Evolutionary conservation across 306 rosid genomes (phyloP).

Genomic region (Comarum palustre): DNA sequence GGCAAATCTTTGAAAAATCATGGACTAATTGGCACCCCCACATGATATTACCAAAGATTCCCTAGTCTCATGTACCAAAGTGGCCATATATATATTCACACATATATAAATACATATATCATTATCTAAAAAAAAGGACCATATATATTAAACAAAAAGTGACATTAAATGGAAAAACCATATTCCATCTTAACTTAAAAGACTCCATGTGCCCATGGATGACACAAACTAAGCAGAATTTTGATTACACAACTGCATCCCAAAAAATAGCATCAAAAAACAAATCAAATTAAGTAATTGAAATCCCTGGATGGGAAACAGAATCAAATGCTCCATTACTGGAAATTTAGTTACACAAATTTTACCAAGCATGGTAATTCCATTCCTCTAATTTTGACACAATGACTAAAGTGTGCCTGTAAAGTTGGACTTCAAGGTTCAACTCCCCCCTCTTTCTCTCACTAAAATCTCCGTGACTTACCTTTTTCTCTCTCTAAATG

Average conservation of each 20-base stretch:
- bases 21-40: not conserved
- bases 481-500: conserved; percentile 5
- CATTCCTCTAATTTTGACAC: not conserved
- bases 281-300: not conserved
- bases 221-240: not conserved
- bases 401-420: conserved; percentile 7
- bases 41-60: conserved; percentile 12
- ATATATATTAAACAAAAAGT: not conserved
- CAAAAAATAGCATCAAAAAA: not conserved
- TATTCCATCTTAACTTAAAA: not conserved
- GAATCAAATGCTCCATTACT: not conserved
- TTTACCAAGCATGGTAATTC: not conserved
- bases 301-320: not conserved
- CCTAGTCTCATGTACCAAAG: not conserved
- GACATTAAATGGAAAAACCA: not conserved
- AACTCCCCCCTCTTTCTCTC: not conserved
- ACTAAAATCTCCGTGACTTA: conserved; percentile 1
- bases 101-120: too few species aligned
- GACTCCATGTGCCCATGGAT: not conserved
- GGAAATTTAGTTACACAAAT: not conserved
- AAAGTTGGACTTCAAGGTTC: conserved; percentile 19
- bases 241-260: not conserved
- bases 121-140: not conserved
- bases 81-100: not conserved
- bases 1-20: not conserved